phyloP scores from a whole-genome alignment of 768 basidiomycete genomes.

The Naematelia aurantialba region DNA sequence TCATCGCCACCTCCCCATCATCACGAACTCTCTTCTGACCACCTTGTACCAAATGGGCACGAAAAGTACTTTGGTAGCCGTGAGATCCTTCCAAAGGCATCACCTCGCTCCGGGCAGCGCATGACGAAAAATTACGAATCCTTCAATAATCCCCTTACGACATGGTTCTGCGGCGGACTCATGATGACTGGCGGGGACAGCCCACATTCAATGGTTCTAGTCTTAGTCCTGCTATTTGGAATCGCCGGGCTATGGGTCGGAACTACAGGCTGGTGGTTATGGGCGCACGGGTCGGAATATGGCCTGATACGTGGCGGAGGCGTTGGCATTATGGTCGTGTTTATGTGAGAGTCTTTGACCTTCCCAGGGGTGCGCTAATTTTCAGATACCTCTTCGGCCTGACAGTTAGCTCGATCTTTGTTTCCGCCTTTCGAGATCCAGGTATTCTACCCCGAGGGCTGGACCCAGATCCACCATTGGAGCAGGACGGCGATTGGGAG shows the following conservation, averaged over 20 bases:
- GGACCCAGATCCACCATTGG: constrained; percentile 79
- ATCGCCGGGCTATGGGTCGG: constrained; percentile 81
- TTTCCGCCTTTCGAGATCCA: constrained; percentile 38
- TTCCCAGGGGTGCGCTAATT: not conserved
- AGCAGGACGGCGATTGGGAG: constrained; percentile 56
- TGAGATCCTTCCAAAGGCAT: not conserved
- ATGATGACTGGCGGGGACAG: constrained; percentile 81
- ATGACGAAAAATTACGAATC: constrained; percentile 17
- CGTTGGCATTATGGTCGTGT: constrained; percentile 54
- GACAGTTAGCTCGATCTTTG: constrained; percentile 28
- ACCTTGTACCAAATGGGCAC: constrained; percentile 3
- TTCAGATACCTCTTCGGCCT: constrained; percentile 35
- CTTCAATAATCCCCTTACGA: constrained; percentile 35
- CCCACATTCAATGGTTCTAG: constrained; percentile 72
- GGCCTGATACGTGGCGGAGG: constrained; percentile 64
- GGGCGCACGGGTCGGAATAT: constrained; percentile 59
- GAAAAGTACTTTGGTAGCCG: not conserved
- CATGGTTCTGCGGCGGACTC: constrained; percentile 68
- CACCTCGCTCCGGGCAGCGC: not conserved
- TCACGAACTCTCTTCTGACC: constrained; percentile 14
- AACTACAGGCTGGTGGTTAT: constrained; percentile 85
- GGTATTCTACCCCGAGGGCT: constrained; percentile 76
- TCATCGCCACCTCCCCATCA: constrained; percentile 11
- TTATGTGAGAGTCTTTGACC: constrained; percentile 58
- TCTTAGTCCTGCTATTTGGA: constrained; percentile 61